Conservation (phyloP, 495 filamentous ascomycete species). For the Daldinia concentrica region DNA sequence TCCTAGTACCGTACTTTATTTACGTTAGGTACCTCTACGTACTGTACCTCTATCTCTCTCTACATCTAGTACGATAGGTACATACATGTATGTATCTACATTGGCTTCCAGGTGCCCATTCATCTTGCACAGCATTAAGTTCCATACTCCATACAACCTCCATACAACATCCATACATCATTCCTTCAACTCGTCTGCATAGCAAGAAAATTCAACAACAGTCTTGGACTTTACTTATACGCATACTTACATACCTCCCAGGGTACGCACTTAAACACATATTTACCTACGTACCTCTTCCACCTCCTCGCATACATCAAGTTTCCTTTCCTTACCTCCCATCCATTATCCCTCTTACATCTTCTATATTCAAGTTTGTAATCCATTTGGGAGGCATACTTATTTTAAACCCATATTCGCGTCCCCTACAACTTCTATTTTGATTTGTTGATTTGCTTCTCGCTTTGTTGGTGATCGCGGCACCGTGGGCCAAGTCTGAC, state of each 20-base stretch:
- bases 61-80: too few species aligned
- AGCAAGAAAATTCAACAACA: neutral
- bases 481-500: conserved; percentile 1
- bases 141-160: neutral
- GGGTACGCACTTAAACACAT: neutral
- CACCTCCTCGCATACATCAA: neutral
- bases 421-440: neutral
- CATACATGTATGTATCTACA: neutral
- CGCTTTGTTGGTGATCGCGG: neutral
- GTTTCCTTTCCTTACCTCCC: neutral
- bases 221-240: neutral
- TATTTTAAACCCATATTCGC: neutral
- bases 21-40: neutral
- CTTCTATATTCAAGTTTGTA: conserved; percentile 1
- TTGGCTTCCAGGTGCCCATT: neutral
- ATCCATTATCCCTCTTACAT: neutral
- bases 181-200: neutral
- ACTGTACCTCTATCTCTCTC: neutral
- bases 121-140: neutral
- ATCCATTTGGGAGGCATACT: neutral
- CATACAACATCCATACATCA: neutral
- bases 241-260: neutral
- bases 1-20: neutral
- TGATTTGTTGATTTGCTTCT: conserved; percentile 6
- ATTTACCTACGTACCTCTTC: neutral